Conservation (phyloP, 805 yeast genomes). For the Sugiyamaella valdiviana region DNA sequence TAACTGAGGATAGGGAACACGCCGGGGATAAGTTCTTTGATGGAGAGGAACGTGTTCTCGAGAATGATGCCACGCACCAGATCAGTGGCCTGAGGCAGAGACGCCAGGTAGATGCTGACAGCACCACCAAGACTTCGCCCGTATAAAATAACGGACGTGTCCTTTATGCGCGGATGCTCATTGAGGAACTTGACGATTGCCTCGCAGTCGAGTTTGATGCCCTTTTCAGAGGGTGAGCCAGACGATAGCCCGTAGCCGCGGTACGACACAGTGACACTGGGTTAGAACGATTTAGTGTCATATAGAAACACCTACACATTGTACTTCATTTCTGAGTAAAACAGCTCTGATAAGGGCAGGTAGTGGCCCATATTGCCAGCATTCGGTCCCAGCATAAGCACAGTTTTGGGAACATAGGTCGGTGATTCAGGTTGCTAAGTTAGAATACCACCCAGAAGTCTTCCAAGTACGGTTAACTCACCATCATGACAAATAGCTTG, state of each 20-base stretch:
- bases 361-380: constrained; percentile 95
- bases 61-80: constrained; percentile 59
- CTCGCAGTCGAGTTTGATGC: constrained; percentile 77
- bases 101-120: constrained; percentile 75
- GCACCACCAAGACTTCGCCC: constrained; percentile 97
- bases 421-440: constrained; percentile 35
- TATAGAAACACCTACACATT: constrained; percentile 43
- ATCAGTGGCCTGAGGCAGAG: constrained; percentile 40
- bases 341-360: constrained; percentile 68
- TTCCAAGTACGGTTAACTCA: not conserved
- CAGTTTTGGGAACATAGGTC: constrained; percentile 53
- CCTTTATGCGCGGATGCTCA: constrained; percentile 46
- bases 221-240: constrained; percentile 70
- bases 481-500: constrained; percentile 51
- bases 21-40: constrained; percentile 55
- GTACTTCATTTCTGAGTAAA: constrained; percentile 55
- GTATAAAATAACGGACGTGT: constrained; percentile 57
- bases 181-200: constrained; percentile 56
- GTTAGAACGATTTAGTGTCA: not conserved
- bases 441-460: not conserved
- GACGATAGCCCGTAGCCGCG: constrained; percentile 84
- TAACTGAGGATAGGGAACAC: constrained; percentile 62
- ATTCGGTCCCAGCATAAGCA: constrained; percentile 78
- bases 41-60: constrained; percentile 80
- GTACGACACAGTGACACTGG: constrained; percentile 64